Base-by-base conservation (phyloP, 2,329 filamentous ascomycete genomes). In the Pezicula carpinea region DNA sequence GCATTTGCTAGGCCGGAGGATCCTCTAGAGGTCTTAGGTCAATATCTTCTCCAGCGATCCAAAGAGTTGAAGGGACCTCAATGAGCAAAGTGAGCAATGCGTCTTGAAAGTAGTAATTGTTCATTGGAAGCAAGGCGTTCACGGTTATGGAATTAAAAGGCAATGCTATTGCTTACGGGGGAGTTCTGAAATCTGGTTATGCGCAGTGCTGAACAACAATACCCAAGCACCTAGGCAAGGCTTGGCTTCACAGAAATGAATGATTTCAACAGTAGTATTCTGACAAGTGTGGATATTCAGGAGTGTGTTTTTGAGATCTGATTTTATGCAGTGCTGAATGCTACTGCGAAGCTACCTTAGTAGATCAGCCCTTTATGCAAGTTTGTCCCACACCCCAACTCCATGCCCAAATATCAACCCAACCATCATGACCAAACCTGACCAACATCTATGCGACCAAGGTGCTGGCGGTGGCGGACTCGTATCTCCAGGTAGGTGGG, bases 401-500 rank as follows among this genome's bases (percentile, higher is more conserved):
- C 59, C 59, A 47, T 50, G 47, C 57, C 49, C 53, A 55, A 53
- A 32, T 51, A 21, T 22, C 10, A 23, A 15, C n/a, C 38, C 44
- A 49, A 52, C 26, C 46, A 48, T 44, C 38, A 38, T 53, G 22
- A 45, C 50, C 43, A 29, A 29, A 29, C 34, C 34, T 45, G 35
- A 32, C 49, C 39, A 36, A 50, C 66, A 69, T 73, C 85, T 92
- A 95, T 74, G 90, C 83, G 72, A 96, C 90, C 66, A 95, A 79
- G 70, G 90, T 95, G 82, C 81, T 88, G 76, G 92, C 92, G 64
- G 92, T 97, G 71, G 92, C 89, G 73, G 82, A 89, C 87, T 97
- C 92, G 83, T 97, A 97, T 80, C 89, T 91, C 92, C 92, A 97
- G 78, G 89, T 97, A 64, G 92, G 92, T 67, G 92, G 80, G 55